Conservation (phyloP, 805 yeast genomes). For the Myxozyma udenii region DNA sequence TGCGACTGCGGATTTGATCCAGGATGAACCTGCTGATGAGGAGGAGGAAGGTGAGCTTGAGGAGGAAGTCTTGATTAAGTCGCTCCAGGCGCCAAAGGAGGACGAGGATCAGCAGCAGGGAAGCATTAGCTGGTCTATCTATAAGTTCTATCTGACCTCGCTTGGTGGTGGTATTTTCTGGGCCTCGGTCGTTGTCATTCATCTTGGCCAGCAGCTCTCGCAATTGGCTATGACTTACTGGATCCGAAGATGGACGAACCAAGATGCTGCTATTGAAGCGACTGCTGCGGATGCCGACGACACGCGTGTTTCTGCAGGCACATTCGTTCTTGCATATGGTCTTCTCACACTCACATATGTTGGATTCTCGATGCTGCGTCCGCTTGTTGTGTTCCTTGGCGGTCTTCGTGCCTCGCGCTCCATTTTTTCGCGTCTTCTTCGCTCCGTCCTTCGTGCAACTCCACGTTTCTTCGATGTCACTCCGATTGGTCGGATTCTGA, state of each 20-base stretch:
- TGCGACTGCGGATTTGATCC: constrained; percentile 1
- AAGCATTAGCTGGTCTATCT: constrained; percentile 9
- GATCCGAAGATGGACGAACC: constrained; percentile 20
- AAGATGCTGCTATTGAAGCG: constrained; percentile 4
- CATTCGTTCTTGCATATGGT: constrained; percentile 46
- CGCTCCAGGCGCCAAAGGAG: constrained; percentile 9
- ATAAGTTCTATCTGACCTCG: constrained; percentile 7
- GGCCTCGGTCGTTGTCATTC: constrained; percentile 3
- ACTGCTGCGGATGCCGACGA: neutral
- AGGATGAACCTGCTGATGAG: constrained; percentile 14
- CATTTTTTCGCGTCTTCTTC: constrained; percentile 64
- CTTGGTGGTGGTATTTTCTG: constrained; percentile 15
- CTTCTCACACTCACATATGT: constrained; percentile 59
- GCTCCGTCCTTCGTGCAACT: constrained; percentile 69
- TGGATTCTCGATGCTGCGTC: constrained; percentile 48
- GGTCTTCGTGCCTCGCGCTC: constrained; percentile 76
- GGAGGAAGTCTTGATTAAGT: constrained; percentile 13
- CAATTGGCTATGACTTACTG: constrained; percentile 16
- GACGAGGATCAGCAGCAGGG: constrained; percentile 15
- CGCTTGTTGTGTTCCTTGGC: constrained; percentile 55
- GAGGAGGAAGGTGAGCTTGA: constrained; percentile 15
- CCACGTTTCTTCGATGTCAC: constrained; percentile 90
- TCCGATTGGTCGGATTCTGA: constrained; percentile 93
- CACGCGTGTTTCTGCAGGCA: constrained; percentile 2
- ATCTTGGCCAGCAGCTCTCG: constrained; percentile 12